A percentile compares a stretch with the other conserved stretches of the same genome.
Conservation (phyloP, 352 stramenopile species). For the Phytophthora nicotianae region DNA sequence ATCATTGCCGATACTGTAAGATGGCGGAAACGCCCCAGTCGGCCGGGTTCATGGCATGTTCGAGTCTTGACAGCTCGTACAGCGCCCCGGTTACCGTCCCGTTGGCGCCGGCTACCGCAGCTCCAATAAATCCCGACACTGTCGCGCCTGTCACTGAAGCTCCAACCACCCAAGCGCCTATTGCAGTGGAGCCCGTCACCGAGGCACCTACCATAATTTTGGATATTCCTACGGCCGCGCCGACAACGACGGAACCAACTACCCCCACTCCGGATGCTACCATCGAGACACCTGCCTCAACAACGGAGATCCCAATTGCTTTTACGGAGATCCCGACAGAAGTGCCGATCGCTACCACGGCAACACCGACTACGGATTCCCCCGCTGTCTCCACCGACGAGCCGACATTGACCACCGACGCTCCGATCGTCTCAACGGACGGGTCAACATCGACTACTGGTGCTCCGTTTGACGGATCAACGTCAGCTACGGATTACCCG, state of each 20-base stretch:
- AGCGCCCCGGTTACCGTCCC: background rate
- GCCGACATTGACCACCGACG: background rate
- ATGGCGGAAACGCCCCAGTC: constrained; percentile 35
- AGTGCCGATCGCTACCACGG: background rate
- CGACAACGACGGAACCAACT: background rate
- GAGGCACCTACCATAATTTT: constrained; percentile 2
- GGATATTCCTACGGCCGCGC: background rate
- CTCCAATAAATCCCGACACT: background rate
- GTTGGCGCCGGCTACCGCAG: background rate
- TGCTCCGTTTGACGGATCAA: background rate
- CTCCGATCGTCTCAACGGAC: background rate
- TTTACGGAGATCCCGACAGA: background rate
- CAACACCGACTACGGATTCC: background rate
- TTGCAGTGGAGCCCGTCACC: background rate
- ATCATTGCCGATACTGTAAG: constrained; percentile 48
- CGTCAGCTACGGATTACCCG: background rate
- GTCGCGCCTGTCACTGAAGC: background rate
- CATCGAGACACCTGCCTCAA: background rate
- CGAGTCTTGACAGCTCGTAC: constrained; percentile 22
- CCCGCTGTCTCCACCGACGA: background rate
- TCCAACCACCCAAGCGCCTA: constrained; percentile 3
- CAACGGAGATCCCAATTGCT: constrained; percentile 1
- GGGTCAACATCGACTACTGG: no score
- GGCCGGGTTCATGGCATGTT: constrained; percentile 22
- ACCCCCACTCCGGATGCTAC: constrained; percentile 1